phyloP scores from a whole-genome alignment of 2,329 filamentous ascomycete genomes.

The Botrytis cinerea region DNA sequence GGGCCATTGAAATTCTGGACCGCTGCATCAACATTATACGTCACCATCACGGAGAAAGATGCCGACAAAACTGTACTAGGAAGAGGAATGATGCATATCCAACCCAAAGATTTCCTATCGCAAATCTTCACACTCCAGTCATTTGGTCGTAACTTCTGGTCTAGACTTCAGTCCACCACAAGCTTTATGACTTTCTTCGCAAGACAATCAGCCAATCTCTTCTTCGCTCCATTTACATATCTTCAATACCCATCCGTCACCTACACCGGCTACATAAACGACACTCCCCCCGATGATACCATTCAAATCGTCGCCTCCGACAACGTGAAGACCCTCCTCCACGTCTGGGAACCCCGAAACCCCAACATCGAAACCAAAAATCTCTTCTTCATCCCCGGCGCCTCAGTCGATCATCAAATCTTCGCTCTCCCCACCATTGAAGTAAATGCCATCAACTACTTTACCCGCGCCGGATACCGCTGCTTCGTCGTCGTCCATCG shows the following conservation, averaged over 20 bases:
- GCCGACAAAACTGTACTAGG: slow-evolving; percentile 49
- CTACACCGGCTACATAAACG: slow-evolving; percentile 55
- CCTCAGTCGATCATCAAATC: slow-evolving; percentile 63
- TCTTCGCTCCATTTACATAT: slow-evolving; percentile 55
- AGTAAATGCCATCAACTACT: slow-evolving; percentile 65
- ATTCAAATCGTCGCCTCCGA: slow-evolving; percentile 54
- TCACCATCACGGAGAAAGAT: slow-evolving; percentile 51
- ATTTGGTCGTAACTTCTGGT: slow-evolving; percentile 50
- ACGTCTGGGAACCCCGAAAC: slow-evolving; percentile 56
- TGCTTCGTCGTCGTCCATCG: slow-evolving; percentile 60
- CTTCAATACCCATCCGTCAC: slow-evolving; percentile 56
- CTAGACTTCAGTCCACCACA: slow-evolving; percentile 49
- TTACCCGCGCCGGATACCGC: slow-evolving; percentile 60
- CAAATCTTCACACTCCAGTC: slow-evolving; percentile 57
- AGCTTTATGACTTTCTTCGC: slow-evolving; percentile 59
- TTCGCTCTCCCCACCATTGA: slow-evolving; percentile 63
- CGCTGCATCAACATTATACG: slow-evolving; percentile 63
- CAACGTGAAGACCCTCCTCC: slow-evolving; percentile 53
- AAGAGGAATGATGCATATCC: slow-evolving; percentile 60
- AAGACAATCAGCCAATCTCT: slow-evolving; percentile 53
- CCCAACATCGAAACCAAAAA: slow-evolving; percentile 47
- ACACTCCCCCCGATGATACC: slow-evolving; percentile 48
- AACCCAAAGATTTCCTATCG: slow-evolving; percentile 54
- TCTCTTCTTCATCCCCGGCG: slow-evolving; percentile 63
- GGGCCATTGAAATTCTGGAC: slow-evolving; percentile 59